Evolutionary conservation across 768 basidiomycete species (phyloP).

Genomic region (Rhodotorula kratochvilovae): DNA sequence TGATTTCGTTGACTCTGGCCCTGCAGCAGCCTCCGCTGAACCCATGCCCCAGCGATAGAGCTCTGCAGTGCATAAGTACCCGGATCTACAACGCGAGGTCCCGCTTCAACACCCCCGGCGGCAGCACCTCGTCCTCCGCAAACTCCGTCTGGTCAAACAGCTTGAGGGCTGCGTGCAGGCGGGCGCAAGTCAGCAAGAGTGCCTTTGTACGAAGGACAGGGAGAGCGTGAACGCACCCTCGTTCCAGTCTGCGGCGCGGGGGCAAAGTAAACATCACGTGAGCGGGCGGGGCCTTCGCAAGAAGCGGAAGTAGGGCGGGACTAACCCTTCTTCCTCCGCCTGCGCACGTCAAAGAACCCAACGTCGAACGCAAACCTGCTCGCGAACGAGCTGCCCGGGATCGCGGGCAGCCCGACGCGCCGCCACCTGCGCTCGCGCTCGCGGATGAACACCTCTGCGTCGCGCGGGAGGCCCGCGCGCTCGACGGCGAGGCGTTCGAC

Average conservation of each 20-base stretch:
- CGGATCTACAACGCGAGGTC: not conserved
- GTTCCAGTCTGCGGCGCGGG: constrained; percentile 28
- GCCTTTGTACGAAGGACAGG: too few relatives aligned
- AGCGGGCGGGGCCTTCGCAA: not conserved
- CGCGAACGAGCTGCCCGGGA: constrained; percentile 10
- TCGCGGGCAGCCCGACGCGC: constrained; percentile 14
- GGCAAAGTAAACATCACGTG: not conserved
- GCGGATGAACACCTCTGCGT: constrained; percentile 20
- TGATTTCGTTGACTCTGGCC: too few relatives aligned
- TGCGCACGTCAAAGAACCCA: constrained; percentile 28
- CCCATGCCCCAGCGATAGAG: too few relatives aligned
- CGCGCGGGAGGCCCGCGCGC: constrained; percentile 31
- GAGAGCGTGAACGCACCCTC: constrained; percentile 1
- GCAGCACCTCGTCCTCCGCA: constrained; percentile 17
- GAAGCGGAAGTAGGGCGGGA: not conserved
- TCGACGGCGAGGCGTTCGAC: constrained; percentile 34
- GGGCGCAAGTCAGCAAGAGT: fast-evolving
- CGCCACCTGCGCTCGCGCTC: constrained; percentile 24
- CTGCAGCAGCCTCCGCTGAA: too few relatives aligned
- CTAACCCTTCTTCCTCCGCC: constrained; percentile 39
- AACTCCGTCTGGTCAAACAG: constrained; percentile 31
- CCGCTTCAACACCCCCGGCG: not conserved
- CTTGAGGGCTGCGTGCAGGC: constrained; percentile 14
- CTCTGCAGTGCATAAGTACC: not conserved
- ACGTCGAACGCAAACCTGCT: not conserved